phyloP scores from a whole-genome alignment of 495 filamentous ascomycete genomes.

The Aspergillus homomorphus region DNA sequence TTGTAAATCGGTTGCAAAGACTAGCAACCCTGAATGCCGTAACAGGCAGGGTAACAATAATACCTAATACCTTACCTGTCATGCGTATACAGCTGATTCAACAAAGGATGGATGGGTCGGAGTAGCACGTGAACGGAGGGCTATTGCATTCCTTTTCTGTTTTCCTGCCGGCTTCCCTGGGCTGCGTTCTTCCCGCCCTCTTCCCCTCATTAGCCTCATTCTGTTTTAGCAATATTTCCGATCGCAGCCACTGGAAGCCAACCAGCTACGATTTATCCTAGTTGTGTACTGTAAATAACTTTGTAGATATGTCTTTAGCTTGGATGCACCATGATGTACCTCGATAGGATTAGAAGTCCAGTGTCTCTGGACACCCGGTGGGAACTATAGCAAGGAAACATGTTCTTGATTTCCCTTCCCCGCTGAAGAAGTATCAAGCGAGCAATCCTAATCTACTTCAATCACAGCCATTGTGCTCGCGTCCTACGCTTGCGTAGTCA shows the following conservation, averaged over 20 bases:
- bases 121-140: too few species aligned
- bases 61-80: too few species aligned
- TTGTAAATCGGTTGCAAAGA: too few species aligned
- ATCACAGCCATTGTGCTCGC: neutral
- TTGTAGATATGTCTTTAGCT: neutral
- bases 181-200: neutral
- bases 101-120: too few species aligned
- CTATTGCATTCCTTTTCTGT: neutral
- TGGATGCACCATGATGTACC: neutral
- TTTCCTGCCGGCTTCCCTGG: neutral
- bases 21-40: too few species aligned
- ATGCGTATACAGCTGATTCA: too few species aligned
- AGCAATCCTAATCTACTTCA: slow-evolving; percentile 1
- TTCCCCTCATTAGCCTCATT: neutral
- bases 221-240: slow-evolving; percentile 1
- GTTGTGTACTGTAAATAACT: slow-evolving; percentile 4
- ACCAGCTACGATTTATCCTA: neutral
- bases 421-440: neutral
- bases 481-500: neutral
- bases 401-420: neutral
- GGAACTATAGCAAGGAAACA: neutral
- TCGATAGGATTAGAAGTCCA: neutral
- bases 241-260: slow-evolving; percentile 11
- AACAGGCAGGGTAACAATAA: too few species aligned
- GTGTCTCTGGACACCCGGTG: neutral